These are phyloP conservation scores for Gracilaria domingensis DNA, from an alignment of 23 red algal species.

Conservation along the genomic window DNA sequence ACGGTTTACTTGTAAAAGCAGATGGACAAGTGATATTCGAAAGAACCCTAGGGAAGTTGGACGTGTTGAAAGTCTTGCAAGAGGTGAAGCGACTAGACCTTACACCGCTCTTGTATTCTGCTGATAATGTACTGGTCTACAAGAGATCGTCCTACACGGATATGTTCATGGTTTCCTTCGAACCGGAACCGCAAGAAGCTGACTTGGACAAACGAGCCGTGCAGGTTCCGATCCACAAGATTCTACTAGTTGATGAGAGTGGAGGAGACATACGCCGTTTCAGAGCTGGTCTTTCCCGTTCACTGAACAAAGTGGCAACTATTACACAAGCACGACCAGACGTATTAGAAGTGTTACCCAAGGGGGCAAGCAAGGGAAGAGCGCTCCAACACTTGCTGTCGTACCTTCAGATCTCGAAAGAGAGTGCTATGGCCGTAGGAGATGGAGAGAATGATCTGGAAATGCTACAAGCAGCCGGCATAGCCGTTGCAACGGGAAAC, in stretches of 20 bases:
- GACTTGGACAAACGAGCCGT: conserved; percentile 30
- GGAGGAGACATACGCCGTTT: conserved; percentile 44
- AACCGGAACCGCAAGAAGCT: conserved; percentile 76
- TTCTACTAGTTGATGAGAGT: conserved; percentile 70
- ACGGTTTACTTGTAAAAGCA: conserved; percentile 79
- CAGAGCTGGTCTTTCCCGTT: conserved; percentile 43
- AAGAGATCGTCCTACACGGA: conserved; percentile 67
- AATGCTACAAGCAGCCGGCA: conserved; percentile 72
- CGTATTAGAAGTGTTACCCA: conserved; percentile 86
- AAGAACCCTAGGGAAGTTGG: conserved; percentile 33
- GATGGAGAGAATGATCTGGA: conserved; percentile 92
- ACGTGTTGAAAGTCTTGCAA: conserved; percentile 45
- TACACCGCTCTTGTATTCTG: conserved; percentile 74
- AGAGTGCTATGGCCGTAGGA: conserved; percentile 76
- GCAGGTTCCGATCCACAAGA: conserved; percentile 61
- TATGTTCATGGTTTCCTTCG: conserved; percentile 55
- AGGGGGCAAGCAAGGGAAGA: conserved; percentile 77
- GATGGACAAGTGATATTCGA: conserved; percentile 72
- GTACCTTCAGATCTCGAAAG: conserved; percentile 39
- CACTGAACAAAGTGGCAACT: conserved; percentile 36
- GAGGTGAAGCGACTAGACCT: conserved; percentile 32
- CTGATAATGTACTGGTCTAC: conserved; percentile 73
- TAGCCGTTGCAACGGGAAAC: conserved; percentile 81
- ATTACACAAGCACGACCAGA: conserved; percentile 83
- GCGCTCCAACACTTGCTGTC: conserved; percentile 63